A percentile compares a stretch with the other conserved stretches of the same genome.
Conservation (phyloP, 164 flowering plant species). For the Hamamelis virginiana region DNA sequence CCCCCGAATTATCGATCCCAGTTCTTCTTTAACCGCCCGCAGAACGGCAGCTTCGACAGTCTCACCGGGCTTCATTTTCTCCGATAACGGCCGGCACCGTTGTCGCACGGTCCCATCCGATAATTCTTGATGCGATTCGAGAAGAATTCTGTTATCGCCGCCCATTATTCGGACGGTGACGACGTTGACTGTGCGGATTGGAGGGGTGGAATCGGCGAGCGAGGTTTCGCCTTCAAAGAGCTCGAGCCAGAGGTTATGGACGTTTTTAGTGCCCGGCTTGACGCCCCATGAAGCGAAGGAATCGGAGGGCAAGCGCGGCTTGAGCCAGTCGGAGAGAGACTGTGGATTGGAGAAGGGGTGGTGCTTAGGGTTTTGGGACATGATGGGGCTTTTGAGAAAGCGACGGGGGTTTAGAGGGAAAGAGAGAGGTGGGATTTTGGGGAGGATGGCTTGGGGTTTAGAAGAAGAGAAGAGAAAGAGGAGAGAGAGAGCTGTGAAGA, state of each 20-base stretch:
- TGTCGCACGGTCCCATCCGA: constrained; percentile 66
- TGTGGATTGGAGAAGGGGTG: constrained; percentile 60
- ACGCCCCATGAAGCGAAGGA: constrained; percentile 82
- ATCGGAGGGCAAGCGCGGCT: constrained; percentile 65
- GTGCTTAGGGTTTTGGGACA: constrained; percentile 33
- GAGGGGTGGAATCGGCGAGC: constrained; percentile 66
- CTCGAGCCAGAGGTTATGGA: constrained; percentile 93
- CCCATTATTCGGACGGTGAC: constrained; percentile 51
- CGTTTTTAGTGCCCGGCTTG: constrained; percentile 89
- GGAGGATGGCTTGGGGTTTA: constrained; percentile 10
- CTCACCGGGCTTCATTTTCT: constrained; percentile 92
- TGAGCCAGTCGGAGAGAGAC: constrained; percentile 84
- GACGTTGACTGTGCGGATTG: constrained; percentile 71
- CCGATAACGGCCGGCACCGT: constrained; percentile 72
- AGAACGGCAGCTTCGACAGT: constrained; percentile 50
- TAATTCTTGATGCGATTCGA: constrained; percentile 79
- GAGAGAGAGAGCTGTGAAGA: constrained; percentile 59
- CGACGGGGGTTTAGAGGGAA: constrained; percentile 35
- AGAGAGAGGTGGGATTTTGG: constrained; percentile 21
- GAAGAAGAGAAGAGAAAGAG: constrained; percentile 33
- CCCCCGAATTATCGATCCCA: constrained; percentile 49
- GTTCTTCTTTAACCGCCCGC: constrained; percentile 80
- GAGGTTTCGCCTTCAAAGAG: constrained; percentile 77
- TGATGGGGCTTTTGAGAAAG: constrained; percentile 26
- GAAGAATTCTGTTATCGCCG: constrained; percentile 27